Evolutionary conservation across 139 green algal genomes (phyloP), one percentile per base, ranked within the genome.

Genomic region (Closterium sp.): DNA sequence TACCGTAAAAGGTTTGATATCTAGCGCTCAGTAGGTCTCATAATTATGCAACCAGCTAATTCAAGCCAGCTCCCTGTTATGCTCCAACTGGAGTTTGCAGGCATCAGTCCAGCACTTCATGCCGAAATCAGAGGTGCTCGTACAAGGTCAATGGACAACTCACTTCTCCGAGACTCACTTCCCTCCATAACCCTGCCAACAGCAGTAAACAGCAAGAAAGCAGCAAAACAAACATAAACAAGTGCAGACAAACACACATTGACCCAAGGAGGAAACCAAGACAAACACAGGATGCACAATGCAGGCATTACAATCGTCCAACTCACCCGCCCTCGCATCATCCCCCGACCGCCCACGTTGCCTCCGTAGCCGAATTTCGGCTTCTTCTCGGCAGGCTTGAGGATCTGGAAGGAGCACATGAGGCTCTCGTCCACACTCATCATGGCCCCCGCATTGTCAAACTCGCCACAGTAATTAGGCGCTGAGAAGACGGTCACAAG

Each of bases 401-500:
- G 94, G 92, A 99, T 99, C 89, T 99, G 98, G 96, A 99, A 99
- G 2, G 97, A 99, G 96, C 98, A 99, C 98, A 99, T 99, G 28
- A 99, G 96, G 27, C 97, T 99, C 88, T 99, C 98, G 92, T 99
- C 98, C 17, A 99, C 98, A 87, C 96, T 98, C 98, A 99, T 99
- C 97, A 99, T 99, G 2, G 98, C 98, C 4, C 98, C 98, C 31
- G 98, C 98, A 91, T 99, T 99, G 93, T 99, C 98, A 96, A 99
- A 99, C 95, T 99, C 98, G 45, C 98, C 98, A 92, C 98, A 99
- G 95, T 99, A 99, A 93, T 99, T 99, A 85, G 98, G 98, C 30
- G 98, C 98, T 21, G 96, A 98, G 94, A 99, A 99, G 38, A 99
- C 99, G 31, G 98, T 99, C 9, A 99, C 98, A 30, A 99, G 96